Evolutionary conservation across 495 filamentous ascomycete genomes (phyloP).

Genomic region (Xylaria cubensis): DNA sequence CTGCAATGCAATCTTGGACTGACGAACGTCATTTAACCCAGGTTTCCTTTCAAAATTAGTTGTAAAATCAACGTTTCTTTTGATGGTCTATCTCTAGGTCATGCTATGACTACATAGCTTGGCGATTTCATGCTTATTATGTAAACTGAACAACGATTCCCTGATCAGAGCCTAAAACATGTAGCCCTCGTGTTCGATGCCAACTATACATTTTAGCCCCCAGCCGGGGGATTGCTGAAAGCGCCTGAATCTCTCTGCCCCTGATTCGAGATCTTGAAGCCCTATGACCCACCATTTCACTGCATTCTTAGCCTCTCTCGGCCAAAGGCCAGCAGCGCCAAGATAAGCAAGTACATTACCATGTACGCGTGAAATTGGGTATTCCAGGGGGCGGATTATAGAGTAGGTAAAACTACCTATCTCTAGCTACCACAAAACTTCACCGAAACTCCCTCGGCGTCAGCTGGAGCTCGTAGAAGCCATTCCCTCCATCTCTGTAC

Average conservation of each 20-base stretch:
- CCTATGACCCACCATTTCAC: neutral
- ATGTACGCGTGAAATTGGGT: neutral
- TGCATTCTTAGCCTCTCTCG: neutral
- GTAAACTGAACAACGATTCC: too few relatives aligned
- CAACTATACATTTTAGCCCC: neutral
- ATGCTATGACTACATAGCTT: neutral
- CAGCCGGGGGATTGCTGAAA: neutral
- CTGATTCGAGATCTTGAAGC: too few relatives aligned
- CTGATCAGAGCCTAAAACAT: neutral
- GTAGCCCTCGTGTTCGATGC: too few relatives aligned
- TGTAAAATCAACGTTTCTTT: neutral
- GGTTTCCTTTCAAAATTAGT: too few relatives aligned
- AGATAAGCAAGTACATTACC: neutral
- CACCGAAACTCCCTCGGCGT: neutral
- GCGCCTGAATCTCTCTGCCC: too few relatives aligned
- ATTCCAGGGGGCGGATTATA: neutral
- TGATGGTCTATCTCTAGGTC: neutral
- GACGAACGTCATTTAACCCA: too few relatives aligned
- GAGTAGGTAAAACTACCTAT: neutral
- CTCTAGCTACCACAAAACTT: neutral
- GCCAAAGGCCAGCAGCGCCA: neutral
- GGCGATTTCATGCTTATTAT: neutral
- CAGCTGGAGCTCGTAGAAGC: slow-evolving; percentile 15
- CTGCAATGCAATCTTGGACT: too few relatives aligned
- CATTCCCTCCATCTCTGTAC: slow-evolving; percentile 24